Evolutionary conservation across 1,284 basidiomycete genomes (phyloP).

Genomic region (Boletus smithii): DNA sequence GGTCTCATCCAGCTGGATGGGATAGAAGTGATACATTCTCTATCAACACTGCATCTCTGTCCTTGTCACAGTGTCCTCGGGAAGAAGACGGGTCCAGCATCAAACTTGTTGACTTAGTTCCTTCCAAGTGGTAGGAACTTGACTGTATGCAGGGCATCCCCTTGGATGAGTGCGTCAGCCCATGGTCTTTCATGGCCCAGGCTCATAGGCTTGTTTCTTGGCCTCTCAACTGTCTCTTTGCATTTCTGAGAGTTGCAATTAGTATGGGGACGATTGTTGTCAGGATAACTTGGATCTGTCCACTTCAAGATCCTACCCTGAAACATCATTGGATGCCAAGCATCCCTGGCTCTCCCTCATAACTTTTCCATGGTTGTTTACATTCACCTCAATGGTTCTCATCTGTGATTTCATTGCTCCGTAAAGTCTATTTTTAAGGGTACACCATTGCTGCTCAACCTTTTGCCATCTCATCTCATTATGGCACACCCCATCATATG

Average conservation of each 20-base stretch:
- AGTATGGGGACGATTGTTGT: slow-evolving; percentile 29
- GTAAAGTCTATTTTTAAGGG: slow-evolving; percentile 39
- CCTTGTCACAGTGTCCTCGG: slow-evolving; percentile 11
- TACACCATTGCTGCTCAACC: slow-evolving; percentile 29
- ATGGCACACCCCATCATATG: slow-evolving; percentile 30
- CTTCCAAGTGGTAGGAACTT: slow-evolving; percentile 32
- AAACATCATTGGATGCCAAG: slow-evolving; percentile 33
- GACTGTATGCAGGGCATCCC: slow-evolving; percentile 30
- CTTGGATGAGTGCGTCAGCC: slow-evolving; percentile 32
- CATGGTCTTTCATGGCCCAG: slow-evolving; percentile 27
- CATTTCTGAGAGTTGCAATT: slow-evolving; percentile 32
- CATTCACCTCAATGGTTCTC: slow-evolving; percentile 34
- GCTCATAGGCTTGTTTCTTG: slow-evolving; percentile 31
- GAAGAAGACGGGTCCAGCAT: slow-evolving; percentile 30
- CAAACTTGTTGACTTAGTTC: slow-evolving; percentile 33
- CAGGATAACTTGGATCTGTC: slow-evolving; percentile 34
- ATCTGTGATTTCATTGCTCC: slow-evolving; percentile 32
- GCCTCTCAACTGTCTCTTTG: slow-evolving; percentile 34
- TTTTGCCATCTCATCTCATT: slow-evolving; percentile 34
- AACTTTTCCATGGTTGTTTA: slow-evolving; percentile 29
- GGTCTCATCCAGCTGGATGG: slow-evolving; percentile 9
- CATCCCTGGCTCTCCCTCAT: slow-evolving; percentile 31
- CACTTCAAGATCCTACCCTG: slow-evolving; percentile 31
- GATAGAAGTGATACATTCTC: slow-evolving; percentile 29
- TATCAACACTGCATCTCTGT: slow-evolving; percentile 16